These are phyloP conservation scores for Seiridium cupressi DNA, from an alignment of 2,329 filamentous ascomycete species.

Conservation along the genomic window DNA sequence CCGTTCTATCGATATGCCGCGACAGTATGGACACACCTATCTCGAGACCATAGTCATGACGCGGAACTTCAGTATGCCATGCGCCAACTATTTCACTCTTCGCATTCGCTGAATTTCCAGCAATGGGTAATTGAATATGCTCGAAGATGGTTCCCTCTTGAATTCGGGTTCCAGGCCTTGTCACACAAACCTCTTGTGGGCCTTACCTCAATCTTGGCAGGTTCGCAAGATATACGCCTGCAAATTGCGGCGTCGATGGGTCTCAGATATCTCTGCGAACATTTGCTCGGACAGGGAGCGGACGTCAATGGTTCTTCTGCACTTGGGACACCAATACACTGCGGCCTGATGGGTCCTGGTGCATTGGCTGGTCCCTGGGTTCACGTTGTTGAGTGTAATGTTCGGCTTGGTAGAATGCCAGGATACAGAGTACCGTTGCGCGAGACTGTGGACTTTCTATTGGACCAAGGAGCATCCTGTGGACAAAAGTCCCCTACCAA, in stretches of 20 bases:
- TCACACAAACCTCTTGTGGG: neutral
- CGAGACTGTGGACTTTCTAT: neutral
- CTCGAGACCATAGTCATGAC: neutral
- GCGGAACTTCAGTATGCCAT: neutral
- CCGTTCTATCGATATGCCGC: slow-evolving; percentile 1
- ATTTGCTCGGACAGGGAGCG: neutral
- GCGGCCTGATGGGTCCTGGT: neutral
- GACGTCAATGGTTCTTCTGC: neutral
- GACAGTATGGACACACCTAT: neutral
- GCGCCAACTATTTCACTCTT: neutral
- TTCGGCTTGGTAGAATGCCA: neutral
- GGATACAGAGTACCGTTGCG: neutral
- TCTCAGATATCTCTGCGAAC: neutral
- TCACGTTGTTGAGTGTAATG: neutral
- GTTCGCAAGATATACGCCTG: neutral
- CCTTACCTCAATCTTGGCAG: neutral
- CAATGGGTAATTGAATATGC: neutral
- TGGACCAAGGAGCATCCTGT: neutral
- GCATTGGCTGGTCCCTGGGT: neutral
- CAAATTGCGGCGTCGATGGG: neutral
- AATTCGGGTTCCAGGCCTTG: neutral
- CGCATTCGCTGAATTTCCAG: neutral
- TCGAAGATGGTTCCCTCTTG: neutral
- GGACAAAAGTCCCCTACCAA: neutral
- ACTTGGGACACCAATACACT: neutral